phyloP scores from a whole-genome alignment of 352 stramenopile genomes.

The Globisporangium carolinianum region DNA sequence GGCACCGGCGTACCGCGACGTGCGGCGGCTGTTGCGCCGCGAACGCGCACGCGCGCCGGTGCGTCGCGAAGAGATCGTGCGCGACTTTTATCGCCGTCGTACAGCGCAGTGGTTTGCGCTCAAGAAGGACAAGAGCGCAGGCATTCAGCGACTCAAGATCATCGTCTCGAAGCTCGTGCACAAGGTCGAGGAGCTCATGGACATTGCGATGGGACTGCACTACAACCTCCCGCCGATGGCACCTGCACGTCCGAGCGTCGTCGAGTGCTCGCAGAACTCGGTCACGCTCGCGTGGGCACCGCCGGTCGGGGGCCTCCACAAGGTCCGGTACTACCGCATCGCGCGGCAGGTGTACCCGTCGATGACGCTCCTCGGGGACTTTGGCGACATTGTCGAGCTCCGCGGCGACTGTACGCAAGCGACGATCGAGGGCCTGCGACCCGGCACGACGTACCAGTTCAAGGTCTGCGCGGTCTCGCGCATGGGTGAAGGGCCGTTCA shows the following conservation, averaged over 20 bases:
- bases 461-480: slow-evolving; percentile 78
- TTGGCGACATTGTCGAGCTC: slow-evolving; percentile 72
- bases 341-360: slow-evolving; percentile 75
- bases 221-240: slow-evolving; percentile 81
- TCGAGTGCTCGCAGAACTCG: slow-evolving; percentile 69
- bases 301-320: slow-evolving; percentile 54
- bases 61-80: slow-evolving; percentile 57
- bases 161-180: slow-evolving; percentile 86
- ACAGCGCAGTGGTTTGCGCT: slow-evolving; percentile 70
- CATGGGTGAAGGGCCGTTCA: slow-evolving; percentile 85
- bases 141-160: slow-evolving; percentile 77
- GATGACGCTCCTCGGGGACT: slow-evolving; percentile 76
- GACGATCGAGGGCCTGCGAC: slow-evolving; percentile 71
- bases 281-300: slow-evolving; percentile 68
- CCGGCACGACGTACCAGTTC: slow-evolving; percentile 80
- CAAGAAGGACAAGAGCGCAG: slow-evolving; percentile 81
- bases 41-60: slow-evolving; percentile 40
- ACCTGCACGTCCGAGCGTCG: slow-evolving; percentile 38
- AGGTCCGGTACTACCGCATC: slow-evolving; percentile 81
- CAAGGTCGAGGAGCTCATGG: slow-evolving; percentile 86
- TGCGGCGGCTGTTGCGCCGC: slow-evolving; percentile 37
- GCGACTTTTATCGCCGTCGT: slow-evolving; percentile 53
- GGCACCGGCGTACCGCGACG: slow-evolving; percentile 49
- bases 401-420: slow-evolving; percentile 41
- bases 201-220: slow-evolving; percentile 80